phyloP scores from a whole-genome alignment of 306 rosid genomes.

The Oemleria cerasiformis region DNA sequence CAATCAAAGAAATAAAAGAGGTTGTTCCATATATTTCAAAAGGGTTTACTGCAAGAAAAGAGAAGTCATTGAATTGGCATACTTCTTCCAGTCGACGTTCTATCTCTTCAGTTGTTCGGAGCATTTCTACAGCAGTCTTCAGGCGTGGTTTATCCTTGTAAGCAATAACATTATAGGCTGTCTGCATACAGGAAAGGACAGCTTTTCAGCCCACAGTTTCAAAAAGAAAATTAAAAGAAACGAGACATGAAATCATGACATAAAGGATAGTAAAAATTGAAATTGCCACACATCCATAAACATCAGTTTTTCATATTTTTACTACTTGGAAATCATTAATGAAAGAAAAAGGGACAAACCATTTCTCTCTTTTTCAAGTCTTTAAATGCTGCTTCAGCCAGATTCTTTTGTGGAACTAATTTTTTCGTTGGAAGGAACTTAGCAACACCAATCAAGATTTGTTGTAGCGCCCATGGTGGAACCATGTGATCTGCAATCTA shows the following conservation, averaged over 20 bases:
- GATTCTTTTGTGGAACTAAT: conserved; percentile 78
- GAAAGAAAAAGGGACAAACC: conserved; percentile 37
- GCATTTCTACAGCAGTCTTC: conserved; percentile 69
- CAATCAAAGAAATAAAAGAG: not conserved
- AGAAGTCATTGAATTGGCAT: conserved; percentile 26
- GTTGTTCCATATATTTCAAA: not conserved
- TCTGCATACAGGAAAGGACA: conserved; percentile 38
- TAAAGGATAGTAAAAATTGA: not conserved
- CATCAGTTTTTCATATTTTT: not conserved
- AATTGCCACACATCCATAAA: not conserved
- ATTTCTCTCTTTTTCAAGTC: conserved; percentile 56
- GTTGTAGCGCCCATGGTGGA: conserved; percentile 60
- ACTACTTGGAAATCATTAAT: not conserved
- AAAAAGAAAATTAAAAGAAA: not conserved
- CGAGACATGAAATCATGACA: not conserved
- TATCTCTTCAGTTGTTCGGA: conserved; percentile 75
- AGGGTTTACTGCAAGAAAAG: not conserved
- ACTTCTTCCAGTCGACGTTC: conserved; percentile 61
- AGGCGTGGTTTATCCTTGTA: conserved; percentile 89
- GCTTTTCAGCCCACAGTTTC: not conserved
- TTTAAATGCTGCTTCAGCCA: conserved; percentile 84
- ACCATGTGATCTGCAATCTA: conserved; percentile 91
- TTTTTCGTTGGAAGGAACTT: conserved; percentile 69
- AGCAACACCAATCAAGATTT: conserved; percentile 58
- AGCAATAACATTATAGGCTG: conserved; percentile 67